Evolutionary conservation across 2,329 filamentous ascomycete species (phyloP), one percentile per base, ranked within the genome.

Genomic region (Aspergillus clavatus): DNA sequence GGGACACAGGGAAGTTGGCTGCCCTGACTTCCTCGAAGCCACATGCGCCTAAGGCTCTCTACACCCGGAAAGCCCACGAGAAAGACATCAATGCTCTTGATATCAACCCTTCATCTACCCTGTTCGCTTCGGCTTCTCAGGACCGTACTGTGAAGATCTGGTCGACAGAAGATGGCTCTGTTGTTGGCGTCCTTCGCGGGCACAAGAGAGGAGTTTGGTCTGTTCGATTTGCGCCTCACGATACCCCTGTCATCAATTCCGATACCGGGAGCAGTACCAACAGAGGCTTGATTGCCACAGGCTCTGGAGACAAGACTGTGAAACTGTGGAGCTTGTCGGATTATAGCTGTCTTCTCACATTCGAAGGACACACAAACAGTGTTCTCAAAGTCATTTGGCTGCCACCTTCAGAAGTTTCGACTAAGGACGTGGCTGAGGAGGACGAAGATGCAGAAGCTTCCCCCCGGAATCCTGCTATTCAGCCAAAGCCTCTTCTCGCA

Each of bases 1-100:
- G 93, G 89, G 87, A 95, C 50, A 82, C 91, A 18, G 80, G 82
- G 1, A 79, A 79, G 29, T 65, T 78, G 48, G 77, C 78, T 46
- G 75, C 78, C 7, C 72, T 82, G 7, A 59, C 59, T 36, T 53
- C 58, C 8, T 57, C 58, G 7, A 62, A 56, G 29, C 61, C 65
- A n/a, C 64, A 66, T 40, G 52, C 58, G 7, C 63, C 63, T 3
- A 72, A 72, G 56, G 88, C 88, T 31, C 71, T 83, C 4, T 98
- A 87, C 66, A 97, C 93, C 1, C 81, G 93, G 45, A 95, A 96
- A 68, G 93, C 93, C 1, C 93, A 98, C 68, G 93, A 98, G 62
- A 98, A 98, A 65, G 93, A 98, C 56, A 98, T 98, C 69, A 98
- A 98, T 59, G 89, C 93, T 2, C 80, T 98, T 40, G 89, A 94